Conservation (phyloP, 169 alveolate genomes). For the Eimeria maxima region DNA sequence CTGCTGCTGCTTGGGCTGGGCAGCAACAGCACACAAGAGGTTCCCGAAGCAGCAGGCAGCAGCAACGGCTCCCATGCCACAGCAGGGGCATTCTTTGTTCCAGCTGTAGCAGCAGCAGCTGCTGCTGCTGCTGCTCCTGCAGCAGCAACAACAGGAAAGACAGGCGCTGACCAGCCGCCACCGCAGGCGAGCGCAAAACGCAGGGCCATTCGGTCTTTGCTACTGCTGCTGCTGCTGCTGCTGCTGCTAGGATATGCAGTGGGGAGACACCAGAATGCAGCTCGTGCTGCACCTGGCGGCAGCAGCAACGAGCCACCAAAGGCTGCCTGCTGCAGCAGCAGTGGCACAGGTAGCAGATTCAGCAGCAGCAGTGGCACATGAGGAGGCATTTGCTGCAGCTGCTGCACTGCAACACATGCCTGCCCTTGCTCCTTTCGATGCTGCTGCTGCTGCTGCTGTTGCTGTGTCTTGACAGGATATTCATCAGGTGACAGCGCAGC, state of each 20-base stretch:
- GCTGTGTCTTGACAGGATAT: neutral
- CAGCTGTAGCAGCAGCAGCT: neutral
- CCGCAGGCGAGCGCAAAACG: slow-evolving; percentile 71
- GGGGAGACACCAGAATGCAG: slow-evolving; percentile 46
- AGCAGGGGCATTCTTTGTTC: neutral
- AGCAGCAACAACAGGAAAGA: slow-evolving; percentile 45
- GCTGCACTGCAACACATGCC: neutral
- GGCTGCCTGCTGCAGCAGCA: slow-evolving; percentile 55
- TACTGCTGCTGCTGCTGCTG: slow-evolving; percentile 64
- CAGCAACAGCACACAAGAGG: slow-evolving; percentile 30
- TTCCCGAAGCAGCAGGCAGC: slow-evolving; percentile 68
- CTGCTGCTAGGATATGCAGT: slow-evolving; percentile 10
- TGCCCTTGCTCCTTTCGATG: slow-evolving; percentile 24
- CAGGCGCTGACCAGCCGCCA: slow-evolving; percentile 71
- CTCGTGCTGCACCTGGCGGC: slow-evolving; percentile 63
- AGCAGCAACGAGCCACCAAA: slow-evolving; percentile 64
- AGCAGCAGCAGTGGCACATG: slow-evolving; percentile 25
- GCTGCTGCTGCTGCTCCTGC: slow-evolving; percentile 35
- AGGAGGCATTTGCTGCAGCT: slow-evolving; percentile 62
- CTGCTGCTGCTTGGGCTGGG: slow-evolving; percentile 56
- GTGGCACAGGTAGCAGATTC: slow-evolving; percentile 62
- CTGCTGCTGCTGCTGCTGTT: slow-evolving; percentile 16
- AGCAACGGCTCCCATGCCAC: slow-evolving; percentile 48
- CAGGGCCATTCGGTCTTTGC: slow-evolving; percentile 29
- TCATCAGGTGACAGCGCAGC: neutral